Percentiles rank a stretch among this genome's conserved stretches.
These are phyloP conservation scores for Yamadazyma atlantica DNA, from an alignment of 1,139 yeast species.

Conservation along the genomic window DNA sequence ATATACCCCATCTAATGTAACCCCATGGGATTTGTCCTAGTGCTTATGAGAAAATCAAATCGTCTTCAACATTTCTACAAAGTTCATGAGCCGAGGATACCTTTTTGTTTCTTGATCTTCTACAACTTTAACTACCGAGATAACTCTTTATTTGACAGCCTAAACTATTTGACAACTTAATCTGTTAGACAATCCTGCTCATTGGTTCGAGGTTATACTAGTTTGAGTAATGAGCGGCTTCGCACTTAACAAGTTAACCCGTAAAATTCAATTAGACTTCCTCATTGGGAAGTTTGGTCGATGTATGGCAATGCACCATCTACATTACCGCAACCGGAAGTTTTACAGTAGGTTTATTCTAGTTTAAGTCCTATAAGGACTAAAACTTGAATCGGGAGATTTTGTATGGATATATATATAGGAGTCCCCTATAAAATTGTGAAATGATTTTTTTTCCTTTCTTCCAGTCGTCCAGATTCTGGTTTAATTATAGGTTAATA, in stretches of 20 bases:
- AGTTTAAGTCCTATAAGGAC: too few species aligned
- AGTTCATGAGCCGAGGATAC: too few species aligned
- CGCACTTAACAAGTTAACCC: conserved; percentile 3
- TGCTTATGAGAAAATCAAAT: too few species aligned
- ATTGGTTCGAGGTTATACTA: not conserved
- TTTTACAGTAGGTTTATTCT: conserved; percentile 4
- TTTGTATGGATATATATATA: not conserved
- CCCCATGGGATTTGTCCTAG: too few species aligned
- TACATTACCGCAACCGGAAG: conserved; percentile 6
- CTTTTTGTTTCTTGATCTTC: too few species aligned
- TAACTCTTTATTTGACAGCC: too few species aligned
- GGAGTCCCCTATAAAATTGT: not conserved
- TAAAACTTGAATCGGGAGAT: not conserved
- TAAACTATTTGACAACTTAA: too few species aligned
- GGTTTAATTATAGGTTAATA: not conserved
- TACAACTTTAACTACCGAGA: too few species aligned
- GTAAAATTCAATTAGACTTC: conserved; percentile 14
- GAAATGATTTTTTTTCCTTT: not conserved
- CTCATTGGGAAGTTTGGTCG: conserved; percentile 12
- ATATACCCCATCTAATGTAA: too few species aligned
- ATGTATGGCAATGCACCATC: conserved; percentile 4
- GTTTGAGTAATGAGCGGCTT: not conserved
- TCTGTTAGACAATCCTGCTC: not conserved
- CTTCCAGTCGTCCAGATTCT: conserved; percentile 2
- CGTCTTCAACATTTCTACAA: too few species aligned